Percentiles rank a stretch among this genome's conserved stretches.
Evolutionary conservation across 345 rosid genomes (phyloP).

Genomic region (Aethionema arabicum): DNA sequence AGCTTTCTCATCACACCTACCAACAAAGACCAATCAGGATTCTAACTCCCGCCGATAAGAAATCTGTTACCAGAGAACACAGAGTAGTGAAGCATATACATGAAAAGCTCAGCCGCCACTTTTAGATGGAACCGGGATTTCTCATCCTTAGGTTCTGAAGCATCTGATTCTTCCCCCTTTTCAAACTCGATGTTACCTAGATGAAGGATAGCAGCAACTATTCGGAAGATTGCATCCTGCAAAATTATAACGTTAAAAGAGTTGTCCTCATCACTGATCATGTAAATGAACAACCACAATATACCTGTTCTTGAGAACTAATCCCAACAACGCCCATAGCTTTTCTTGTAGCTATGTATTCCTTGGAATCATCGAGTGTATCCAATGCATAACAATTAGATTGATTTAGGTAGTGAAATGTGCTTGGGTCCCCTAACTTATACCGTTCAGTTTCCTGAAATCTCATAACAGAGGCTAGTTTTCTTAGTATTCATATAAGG

Average conservation of each 20-base stretch:
- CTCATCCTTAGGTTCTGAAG: conserved; percentile 89
- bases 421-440: conserved; percentile 75
- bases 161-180: conserved; percentile 84
- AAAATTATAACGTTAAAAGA: conserved; percentile 29
- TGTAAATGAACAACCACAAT: conserved; percentile 8
- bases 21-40: conserved; percentile 33
- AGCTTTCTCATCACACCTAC: conserved; percentile 85
- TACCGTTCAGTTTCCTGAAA: conserved; percentile 69
- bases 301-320: conserved; percentile 76
- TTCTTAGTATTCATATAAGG: conserved; percentile 18
- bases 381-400: conserved; percentile 74
- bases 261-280: conserved; percentile 24
- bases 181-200: conserved; percentile 84
- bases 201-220: conserved; percentile 97
- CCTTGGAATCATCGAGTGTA: conserved; percentile 73
- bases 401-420: conserved; percentile 88
- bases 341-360: conserved; percentile 72
- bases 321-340: conserved; percentile 98
- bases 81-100: conserved; percentile 53
- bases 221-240: conserved; percentile 57
- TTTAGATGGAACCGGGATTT: conserved; percentile 72
- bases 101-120: conserved; percentile 82
- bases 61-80: conserved; percentile 8
- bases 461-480: conserved; percentile 16
- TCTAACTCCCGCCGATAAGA: conserved; percentile 1